These are phyloP conservation scores for Senna tora DNA, from an alignment of 306 rosid species.

Conservation along the genomic window DNA sequence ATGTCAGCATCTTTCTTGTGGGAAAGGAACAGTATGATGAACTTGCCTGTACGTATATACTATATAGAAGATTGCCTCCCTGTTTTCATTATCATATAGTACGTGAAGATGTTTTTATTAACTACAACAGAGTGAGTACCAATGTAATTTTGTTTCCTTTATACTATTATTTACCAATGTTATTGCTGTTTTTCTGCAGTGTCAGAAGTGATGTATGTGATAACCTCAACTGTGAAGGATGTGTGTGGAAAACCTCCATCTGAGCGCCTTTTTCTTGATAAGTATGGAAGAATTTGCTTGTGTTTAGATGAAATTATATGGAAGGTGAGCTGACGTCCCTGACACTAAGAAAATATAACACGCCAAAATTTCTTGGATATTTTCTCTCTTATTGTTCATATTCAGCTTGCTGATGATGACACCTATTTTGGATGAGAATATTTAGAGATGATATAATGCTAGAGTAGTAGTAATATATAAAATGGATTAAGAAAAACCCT, in stretches of 20 bases:
- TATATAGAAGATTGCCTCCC: background rate
- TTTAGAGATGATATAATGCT: conserved; percentile 26
- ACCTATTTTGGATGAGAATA: conserved; percentile 8
- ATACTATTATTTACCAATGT: background rate
- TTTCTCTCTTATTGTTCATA: background rate
- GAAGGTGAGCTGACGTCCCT: conserved; percentile 70
- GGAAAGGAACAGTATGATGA: conserved; percentile 95
- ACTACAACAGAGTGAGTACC: no score
- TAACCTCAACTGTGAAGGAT: conserved; percentile 66
- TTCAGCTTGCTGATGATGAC: conserved; percentile 26
- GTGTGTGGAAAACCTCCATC: conserved; percentile 85
- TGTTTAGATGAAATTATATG: conserved; percentile 95
- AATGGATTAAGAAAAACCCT: no score
- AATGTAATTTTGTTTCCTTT: no score
- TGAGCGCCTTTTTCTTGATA: conserved; percentile 92
- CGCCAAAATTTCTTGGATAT: background rate
- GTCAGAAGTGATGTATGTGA: conserved; percentile 64
- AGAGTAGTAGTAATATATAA: no score
- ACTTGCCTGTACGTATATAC: conserved; percentile 74
- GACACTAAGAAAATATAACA: background rate
- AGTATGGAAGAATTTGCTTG: conserved; percentile 90
- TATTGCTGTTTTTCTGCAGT: conserved; percentile 39
- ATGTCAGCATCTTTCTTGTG: conserved; percentile 81
- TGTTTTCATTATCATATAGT: background rate
- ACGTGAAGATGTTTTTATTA: no score